phyloP scores from a whole-genome alignment of 495 filamentous ascomycete genomes.

The Sordaria brevicollis region DNA sequence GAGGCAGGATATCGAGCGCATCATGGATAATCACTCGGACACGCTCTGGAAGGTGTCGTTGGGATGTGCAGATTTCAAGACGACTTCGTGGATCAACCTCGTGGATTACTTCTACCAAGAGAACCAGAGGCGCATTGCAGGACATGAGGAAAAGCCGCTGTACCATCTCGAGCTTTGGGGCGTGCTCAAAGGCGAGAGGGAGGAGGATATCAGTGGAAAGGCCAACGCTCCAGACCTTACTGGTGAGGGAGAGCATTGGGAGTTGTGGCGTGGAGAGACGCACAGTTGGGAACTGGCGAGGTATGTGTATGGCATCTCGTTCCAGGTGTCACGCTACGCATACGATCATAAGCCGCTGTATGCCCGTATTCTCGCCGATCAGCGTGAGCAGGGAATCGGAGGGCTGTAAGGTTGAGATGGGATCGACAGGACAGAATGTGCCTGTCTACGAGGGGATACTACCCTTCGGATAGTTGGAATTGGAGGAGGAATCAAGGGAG shows the following conservation, averaged over 20 bases:
- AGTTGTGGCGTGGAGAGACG: neutral
- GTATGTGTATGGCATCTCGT: neutral
- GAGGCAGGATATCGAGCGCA: neutral
- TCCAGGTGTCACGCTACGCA: neutral
- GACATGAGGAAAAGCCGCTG: neutral
- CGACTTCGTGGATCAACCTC: neutral
- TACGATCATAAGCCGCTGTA: neutral
- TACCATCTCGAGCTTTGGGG: neutral
- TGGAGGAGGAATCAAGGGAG: too few species aligned
- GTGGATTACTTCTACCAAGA: neutral
- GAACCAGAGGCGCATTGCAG: neutral
- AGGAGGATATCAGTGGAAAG: neutral
- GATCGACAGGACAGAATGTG: too few species aligned
- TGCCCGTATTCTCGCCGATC: neutral
- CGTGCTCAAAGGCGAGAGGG: neutral
- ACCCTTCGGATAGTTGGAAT: too few species aligned
- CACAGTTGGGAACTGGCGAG: neutral
- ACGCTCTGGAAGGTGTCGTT: neutral
- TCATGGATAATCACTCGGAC: neutral
- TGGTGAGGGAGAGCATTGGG: neutral
- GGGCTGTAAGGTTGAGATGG: neutral
- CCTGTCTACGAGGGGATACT: too few species aligned
- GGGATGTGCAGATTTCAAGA: neutral
- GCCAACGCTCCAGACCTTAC: neutral
- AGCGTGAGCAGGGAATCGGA: neutral